Base-by-base conservation (phyloP, 257 asterid species). In the Primulina eburnea region DNA sequence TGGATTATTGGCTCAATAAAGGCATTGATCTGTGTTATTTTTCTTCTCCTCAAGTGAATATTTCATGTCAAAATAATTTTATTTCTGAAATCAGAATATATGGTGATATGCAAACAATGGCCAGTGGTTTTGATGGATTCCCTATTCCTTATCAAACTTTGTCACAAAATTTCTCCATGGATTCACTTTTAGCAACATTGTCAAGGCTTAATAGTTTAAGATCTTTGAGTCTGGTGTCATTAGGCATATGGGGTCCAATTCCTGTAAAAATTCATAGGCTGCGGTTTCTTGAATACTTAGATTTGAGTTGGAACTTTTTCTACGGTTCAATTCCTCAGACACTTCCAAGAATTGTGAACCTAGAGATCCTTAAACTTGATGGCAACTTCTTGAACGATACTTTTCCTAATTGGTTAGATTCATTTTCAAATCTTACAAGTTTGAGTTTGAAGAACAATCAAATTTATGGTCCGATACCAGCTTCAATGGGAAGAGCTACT, bases 241-340 rank as follows among this genome's bases (percentile, higher is more conserved):
- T 88, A 26, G 96, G 96, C 38, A 77, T 88, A 8, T 86, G 92
- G 96, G 95, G 92, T 16, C 78, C 84, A 11, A 40, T 88, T 12
- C 92, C 90, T 9, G 84, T 61, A 14, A 81, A 81, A 77, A 83
- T 88, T 38, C 85, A 81, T 70, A 70, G 96, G 75, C 65, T 88
- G 43, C 80, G 77, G 17, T 80, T 78, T 1, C 86, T 88, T 30
- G 76, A 81, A 26, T 38, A 69, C 71, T 64, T 88, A 73, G 90
- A 88, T 80, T 77, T 88, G 82, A 86, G 96, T 59, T 86, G 90
- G 77, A 86, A 88, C 57, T 86, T 64, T 35, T 66, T 88, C 12
- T 80, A 52, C 65, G 92, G 96, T 20, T 69, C 82, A 21, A 53
- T 86, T 37, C 87, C 92, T 56, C 72, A 7, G 35, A 74, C 88